Conservation (phyloP, 1,284 basidiomycete species). For the Inonotus hispidus region DNA sequence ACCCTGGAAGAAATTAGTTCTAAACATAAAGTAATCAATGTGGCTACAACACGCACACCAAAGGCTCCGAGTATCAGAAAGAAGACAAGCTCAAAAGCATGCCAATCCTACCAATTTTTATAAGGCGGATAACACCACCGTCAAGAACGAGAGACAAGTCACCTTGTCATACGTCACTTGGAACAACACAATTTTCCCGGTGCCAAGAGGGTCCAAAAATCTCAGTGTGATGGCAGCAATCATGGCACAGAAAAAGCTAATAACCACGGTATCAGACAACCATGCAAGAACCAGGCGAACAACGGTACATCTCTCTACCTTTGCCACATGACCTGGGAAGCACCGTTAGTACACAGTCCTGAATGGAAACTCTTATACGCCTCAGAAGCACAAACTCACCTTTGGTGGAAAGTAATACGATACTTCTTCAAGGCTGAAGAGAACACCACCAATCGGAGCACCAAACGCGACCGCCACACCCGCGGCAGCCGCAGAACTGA, state of each 20-base stretch:
- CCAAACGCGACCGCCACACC: conserved; percentile 42
- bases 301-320: conserved; percentile 44
- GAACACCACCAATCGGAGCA: conserved; percentile 66
- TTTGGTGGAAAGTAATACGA: conserved; percentile 95
- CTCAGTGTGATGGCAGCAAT: conserved; percentile 86
- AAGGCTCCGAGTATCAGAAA: conserved; percentile 86
- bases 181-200: conserved; percentile 79
- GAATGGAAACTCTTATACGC: background rate
- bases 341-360: background rate
- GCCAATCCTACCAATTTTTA: conserved; percentile 67
- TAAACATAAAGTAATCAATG: conserved; percentile 5
- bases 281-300: background rate
- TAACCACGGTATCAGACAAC: background rate
- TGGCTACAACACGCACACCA: conserved; percentile 47
- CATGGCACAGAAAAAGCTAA: conserved; percentile 91
- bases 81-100: conserved; percentile 76
- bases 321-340: conserved; percentile 76
- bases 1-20: conserved; percentile 45
- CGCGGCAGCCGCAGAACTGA: conserved; percentile 85
- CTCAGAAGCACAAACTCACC: conserved; percentile 33
- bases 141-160: conserved; percentile 8
- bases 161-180: conserved; percentile 88
- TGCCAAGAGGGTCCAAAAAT: conserved; percentile 89
- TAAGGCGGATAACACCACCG: conserved; percentile 5
- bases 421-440: conserved; percentile 92